These are phyloP conservation scores for Debaryomycetaceae sp. DNA, from an alignment of 1,139 yeast species.

Conservation along the genomic window DNA sequence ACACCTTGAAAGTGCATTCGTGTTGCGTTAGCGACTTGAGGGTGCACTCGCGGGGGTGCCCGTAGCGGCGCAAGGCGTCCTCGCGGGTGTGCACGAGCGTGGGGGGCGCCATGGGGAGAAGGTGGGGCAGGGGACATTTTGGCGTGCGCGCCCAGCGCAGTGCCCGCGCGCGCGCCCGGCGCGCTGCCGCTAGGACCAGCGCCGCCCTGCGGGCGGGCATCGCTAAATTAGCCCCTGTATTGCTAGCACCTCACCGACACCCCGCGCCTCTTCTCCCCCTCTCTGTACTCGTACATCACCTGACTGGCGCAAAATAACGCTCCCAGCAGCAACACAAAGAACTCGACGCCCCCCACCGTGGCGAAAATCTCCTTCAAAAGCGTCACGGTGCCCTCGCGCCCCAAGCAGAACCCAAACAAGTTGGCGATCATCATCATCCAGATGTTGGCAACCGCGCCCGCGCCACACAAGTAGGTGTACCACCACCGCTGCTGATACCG, in stretches of 20 bases:
- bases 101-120: constrained; percentile 40
- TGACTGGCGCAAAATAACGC: constrained; percentile 82
- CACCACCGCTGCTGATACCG: constrained; percentile 51
- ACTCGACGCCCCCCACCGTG: constrained; percentile 62
- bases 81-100: constrained; percentile 35
- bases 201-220: background rate
- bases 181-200: constrained; percentile 1
- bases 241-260: constrained; percentile 70
- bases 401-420: constrained; percentile 89
- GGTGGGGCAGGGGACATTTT: background rate
- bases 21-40: constrained; percentile 44
- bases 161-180: background rate
- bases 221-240: background rate
- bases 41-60: constrained; percentile 33
- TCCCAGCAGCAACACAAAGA: constrained; percentile 59
- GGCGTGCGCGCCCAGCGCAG: background rate
- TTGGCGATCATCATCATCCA: constrained; percentile 99
- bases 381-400: constrained; percentile 73
- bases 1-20: constrained; percentile 42
- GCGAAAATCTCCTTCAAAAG: constrained; percentile 68
- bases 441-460: constrained; percentile 84
- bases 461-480: constrained; percentile 78
- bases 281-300: constrained; percentile 92
- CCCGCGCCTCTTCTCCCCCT: constrained; percentile 78
- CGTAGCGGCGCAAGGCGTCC: constrained; percentile 26